These are phyloP conservation scores for Chaetomiaceae sp. DNA, from an alignment of 2,329 filamentous ascomycete genomes.

Conservation along the genomic window DNA sequence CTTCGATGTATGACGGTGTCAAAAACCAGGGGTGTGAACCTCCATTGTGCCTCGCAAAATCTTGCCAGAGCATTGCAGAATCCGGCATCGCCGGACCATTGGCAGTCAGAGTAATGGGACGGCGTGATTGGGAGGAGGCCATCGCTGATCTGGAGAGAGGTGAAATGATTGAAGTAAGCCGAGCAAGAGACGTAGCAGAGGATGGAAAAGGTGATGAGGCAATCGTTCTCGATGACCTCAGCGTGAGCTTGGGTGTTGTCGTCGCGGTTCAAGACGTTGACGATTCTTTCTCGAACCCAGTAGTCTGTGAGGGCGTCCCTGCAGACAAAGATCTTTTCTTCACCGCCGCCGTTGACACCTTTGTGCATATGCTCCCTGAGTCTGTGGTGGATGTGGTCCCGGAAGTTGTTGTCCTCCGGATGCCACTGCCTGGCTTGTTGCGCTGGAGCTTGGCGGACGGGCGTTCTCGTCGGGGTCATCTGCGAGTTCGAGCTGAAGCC, in stretches of 20 bases:
- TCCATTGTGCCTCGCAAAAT: constrained; percentile 1
- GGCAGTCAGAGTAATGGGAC: neutral
- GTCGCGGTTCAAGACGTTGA: neutral
- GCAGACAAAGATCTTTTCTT: neutral
- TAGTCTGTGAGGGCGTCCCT: neutral
- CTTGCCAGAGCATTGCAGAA: neutral
- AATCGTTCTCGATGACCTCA: neutral
- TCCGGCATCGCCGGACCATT: neutral
- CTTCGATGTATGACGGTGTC: neutral
- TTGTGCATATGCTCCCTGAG: neutral
- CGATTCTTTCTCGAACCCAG: neutral
- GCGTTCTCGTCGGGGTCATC: no score
- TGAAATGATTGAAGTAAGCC: neutral
- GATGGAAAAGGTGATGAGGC: neutral
- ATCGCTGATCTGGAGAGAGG: neutral
- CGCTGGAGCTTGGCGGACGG: neutral
- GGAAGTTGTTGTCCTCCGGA: neutral
- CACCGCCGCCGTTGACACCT: neutral
- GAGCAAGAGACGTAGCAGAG: constrained; percentile 1
- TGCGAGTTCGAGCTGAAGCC: neutral
- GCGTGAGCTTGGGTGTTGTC: neutral
- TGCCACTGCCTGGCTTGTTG: neutral
- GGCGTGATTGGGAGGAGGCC: neutral
- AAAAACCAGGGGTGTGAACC: constrained; percentile 1
- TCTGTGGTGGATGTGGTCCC: neutral